These are phyloP conservation scores for Nymphaea colorata DNA, from an alignment of 164 flowering plant species.

Conservation along the genomic window DNA sequence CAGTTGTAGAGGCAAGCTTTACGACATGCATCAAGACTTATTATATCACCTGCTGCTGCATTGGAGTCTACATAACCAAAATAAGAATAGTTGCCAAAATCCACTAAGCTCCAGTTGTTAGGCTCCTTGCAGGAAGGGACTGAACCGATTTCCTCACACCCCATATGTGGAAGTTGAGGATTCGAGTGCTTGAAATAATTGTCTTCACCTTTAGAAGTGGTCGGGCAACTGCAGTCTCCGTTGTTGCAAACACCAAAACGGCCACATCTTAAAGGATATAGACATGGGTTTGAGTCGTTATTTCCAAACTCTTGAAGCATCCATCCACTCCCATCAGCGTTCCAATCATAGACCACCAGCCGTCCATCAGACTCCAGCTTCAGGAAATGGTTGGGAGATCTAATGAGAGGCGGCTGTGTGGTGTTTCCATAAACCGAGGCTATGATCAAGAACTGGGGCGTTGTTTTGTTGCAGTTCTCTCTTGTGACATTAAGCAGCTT, in stretches of 20 bases:
- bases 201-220: background rate
- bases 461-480: too few relatives aligned
- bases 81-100: background rate
- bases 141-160: background rate
- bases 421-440: too few relatives aligned
- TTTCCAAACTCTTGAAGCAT: background rate
- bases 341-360: background rate
- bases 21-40: background rate
- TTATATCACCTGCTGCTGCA: background rate
- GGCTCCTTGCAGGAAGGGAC: background rate
- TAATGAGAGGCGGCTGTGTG: too few relatives aligned
- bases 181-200: background rate
- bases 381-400: background rate
- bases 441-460: too few relatives aligned
- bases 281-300: background rate
- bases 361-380: background rate
- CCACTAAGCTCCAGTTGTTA: background rate
- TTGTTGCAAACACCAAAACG: background rate
- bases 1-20: slow-evolving; percentile 3
- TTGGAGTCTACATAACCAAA: background rate
- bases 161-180: background rate
- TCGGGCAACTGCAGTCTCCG: background rate
- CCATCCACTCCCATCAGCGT: background rate
- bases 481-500: background rate
- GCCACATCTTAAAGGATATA: background rate